Evolutionary conservation across 2,329 filamentous ascomycete genomes (phyloP).

Genomic region (Grosmannia penicillata): DNA sequence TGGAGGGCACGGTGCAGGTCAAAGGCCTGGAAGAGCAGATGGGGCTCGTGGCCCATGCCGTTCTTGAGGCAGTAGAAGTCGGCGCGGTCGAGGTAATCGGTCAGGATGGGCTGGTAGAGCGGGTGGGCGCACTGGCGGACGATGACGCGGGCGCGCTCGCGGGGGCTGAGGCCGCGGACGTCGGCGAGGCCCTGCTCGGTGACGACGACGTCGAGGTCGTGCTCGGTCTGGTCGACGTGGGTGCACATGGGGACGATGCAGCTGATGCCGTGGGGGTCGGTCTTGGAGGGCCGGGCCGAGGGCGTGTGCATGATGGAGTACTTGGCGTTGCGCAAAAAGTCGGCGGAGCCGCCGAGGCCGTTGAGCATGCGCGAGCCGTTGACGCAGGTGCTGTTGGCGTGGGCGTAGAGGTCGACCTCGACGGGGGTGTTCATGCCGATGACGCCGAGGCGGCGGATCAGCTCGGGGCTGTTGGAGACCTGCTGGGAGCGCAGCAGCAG

Average conservation of each 20-base stretch:
- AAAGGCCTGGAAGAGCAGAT: conserved; percentile 72
- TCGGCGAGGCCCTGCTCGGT: conserved; percentile 63
- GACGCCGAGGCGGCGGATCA: conserved; percentile 72
- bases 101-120: conserved; percentile 67
- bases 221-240: conserved; percentile 84
- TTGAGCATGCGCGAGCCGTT: conserved; percentile 83
- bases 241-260: conserved; percentile 94
- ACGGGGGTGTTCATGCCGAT: conserved; percentile 95
- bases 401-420: conserved; percentile 87
- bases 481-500: conserved; percentile 77
- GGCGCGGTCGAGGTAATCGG: conserved; percentile 71
- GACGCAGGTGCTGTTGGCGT: conserved; percentile 82
- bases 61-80: conserved; percentile 75
- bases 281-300: conserved; percentile 64
- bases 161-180: conserved; percentile 65
- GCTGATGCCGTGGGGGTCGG: conserved; percentile 64
- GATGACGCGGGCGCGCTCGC: conserved; percentile 70
- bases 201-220: conserved; percentile 84
- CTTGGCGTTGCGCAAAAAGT: conserved; percentile 66
- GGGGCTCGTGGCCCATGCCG: conserved; percentile 83
- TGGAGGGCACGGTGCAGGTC: conserved; percentile 77
- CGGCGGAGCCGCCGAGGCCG: conserved; percentile 66
- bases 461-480: conserved; percentile 79
- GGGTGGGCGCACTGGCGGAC: conserved; percentile 80
- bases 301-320: conserved; percentile 89